Evolutionary conservation across 768 basidiomycete genomes (phyloP).

Genomic region (Pulveroboletus sp.): DNA sequence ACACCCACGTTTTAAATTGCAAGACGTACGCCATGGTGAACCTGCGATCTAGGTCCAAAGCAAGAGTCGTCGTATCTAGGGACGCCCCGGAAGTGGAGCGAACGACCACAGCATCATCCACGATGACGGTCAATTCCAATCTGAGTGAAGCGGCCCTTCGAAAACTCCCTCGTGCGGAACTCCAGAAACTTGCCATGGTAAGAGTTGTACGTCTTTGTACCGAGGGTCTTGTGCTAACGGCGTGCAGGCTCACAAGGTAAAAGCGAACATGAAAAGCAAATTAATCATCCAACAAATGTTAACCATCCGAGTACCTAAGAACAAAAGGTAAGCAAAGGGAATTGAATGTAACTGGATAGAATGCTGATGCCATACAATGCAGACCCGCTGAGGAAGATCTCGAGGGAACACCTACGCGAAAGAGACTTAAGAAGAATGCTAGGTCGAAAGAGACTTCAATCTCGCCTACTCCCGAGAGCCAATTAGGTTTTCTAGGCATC

Average conservation of each 20-base stretch:
- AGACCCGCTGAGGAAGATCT: conserved; percentile 8
- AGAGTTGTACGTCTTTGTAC: not conserved
- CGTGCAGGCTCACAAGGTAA: conserved; percentile 19
- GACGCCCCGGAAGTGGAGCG: not conserved
- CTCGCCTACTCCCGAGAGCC: not conserved
- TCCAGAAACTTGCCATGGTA: conserved; percentile 28
- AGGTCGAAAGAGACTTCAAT: not conserved
- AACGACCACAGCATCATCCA: not conserved
- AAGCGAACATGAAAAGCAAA: conserved; percentile 26
- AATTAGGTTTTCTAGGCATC: not conserved
- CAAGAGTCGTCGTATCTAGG: not conserved
- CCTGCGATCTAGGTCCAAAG: conserved; percentile 9
- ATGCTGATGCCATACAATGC: not conserved
- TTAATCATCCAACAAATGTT: conserved; percentile 20
- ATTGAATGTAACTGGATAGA: not conserved
- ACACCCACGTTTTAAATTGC: not conserved
- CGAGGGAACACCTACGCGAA: conserved; percentile 13
- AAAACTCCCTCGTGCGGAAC: conserved; percentile 20
- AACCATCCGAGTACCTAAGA: conserved; percentile 9
- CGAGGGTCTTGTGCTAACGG: not conserved
- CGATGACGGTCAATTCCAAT: not conserved
- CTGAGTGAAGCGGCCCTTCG: conserved; percentile 17
- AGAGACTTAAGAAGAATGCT: conserved; percentile 7
- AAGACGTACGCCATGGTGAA: conserved; percentile 7
- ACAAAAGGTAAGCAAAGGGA: conserved; percentile 6